These are phyloP conservation scores for Lachnellula subtilissima DNA, from an alignment of 2,329 filamentous ascomycete genomes.

Conservation along the genomic window DNA sequence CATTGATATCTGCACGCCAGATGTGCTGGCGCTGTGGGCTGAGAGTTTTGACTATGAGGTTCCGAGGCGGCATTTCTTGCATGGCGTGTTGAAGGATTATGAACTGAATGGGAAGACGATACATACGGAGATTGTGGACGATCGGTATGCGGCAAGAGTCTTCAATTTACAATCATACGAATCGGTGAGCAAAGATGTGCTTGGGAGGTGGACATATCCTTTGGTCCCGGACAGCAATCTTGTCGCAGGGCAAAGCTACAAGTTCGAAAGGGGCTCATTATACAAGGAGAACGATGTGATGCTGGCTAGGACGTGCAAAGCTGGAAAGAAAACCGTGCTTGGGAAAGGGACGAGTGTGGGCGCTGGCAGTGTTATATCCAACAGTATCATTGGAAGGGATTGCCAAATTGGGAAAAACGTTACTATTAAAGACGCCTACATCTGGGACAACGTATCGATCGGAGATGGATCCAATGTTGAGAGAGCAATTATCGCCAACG, in stretches of 20 bases:
- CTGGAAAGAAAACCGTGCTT: slow-evolving; percentile 67
- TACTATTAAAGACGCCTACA: slow-evolving; percentile 69
- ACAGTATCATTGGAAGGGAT: slow-evolving; percentile 76
- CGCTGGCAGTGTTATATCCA: slow-evolving; percentile 62
- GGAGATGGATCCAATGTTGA: slow-evolving; percentile 68
- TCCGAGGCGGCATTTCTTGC: slow-evolving; percentile 80
- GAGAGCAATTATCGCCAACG: slow-evolving; percentile 71
- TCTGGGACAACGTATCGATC: slow-evolving; percentile 82
- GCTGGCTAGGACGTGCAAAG: slow-evolving; percentile 64
- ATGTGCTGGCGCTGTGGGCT: slow-evolving; percentile 90
- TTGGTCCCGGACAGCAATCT: slow-evolving; percentile 87
- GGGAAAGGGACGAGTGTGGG: slow-evolving; percentile 74
- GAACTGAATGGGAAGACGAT: slow-evolving; percentile 97
- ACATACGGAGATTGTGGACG: slow-evolving; percentile 77
- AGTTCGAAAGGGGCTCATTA: slow-evolving; percentile 61
- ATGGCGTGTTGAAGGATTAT: slow-evolving; percentile 92
- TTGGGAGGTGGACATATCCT: slow-evolving; percentile 82
- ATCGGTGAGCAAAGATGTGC: slow-evolving; percentile 79
- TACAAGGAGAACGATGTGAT: slow-evolving; percentile 77
- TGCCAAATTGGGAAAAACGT: slow-evolving; percentile 87
- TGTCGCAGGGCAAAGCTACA: slow-evolving; percentile 70
- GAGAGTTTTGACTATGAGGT: slow-evolving; percentile 97
- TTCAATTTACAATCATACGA: slow-evolving; percentile 87
- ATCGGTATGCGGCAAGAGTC: slow-evolving; percentile 82
- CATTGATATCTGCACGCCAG: slow-evolving; percentile 95